Base-by-base conservation (phyloP, 208 protist genomes). In the Trypanosoma rangeli region DNA sequence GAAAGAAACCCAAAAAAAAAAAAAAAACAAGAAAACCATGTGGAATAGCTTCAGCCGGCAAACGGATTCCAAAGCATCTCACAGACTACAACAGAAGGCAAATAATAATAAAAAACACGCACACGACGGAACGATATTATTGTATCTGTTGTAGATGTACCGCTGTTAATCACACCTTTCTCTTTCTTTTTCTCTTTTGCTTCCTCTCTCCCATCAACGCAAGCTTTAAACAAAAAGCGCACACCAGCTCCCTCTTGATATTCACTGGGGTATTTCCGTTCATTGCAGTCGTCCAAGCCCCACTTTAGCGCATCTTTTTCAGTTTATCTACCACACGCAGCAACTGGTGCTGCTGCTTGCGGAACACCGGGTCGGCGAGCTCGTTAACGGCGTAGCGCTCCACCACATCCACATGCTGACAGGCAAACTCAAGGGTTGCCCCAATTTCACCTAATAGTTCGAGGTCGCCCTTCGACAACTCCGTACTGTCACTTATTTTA, bases 361-460 rank as follows among this genome's bases (percentile, higher is more conserved):
- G 64, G 31, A 57, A 77, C 2, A 60, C 57, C 3, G 63, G 63
- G 46, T 71, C 64, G 33, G 50, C 16, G 20, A 77, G 64, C 0
- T 77, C 64, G 28, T 72, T 71, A 3, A 65, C 20, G 20, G 72
- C 72, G 42, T 77, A 77, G 3, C 48, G 72, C 42, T 77, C 72
- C 0, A 77, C n/a, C 48, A 72, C 57, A 54, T 50, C 31, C 59
- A 77, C 72, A 18, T 77, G 44, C 31, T 77, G 31, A 24, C 64
- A 28, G 16, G 72, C 72, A 70, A 70, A 77, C 5, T 70, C 59
- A n/a, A 60, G 61, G 8, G 63, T 77, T 15, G 64, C 58, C 7
- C 65, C 65, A 63, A 77, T 68, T 53, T 68, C 64, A 72, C 29
- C 26, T 24, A 74, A 29, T 58, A 79, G 31, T 22, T 58, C 39